These are phyloP conservation scores for grape (Vitis vinifera) DNA, from an alignment of 164 flowering plant species.

Conservation along the genomic window DNA sequence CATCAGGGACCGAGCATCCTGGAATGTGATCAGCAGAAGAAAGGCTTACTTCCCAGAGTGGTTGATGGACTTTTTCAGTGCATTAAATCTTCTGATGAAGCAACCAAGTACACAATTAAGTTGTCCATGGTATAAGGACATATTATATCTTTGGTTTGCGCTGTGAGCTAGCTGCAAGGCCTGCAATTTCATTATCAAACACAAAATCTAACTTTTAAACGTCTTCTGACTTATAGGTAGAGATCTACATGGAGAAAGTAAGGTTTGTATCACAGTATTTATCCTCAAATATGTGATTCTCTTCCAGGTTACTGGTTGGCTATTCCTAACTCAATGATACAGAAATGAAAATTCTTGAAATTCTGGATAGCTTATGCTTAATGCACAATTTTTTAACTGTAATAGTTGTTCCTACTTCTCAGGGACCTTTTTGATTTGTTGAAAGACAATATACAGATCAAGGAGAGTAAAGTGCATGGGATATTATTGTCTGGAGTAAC, in stretches of 20 bases:
- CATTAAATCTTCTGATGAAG: slow-evolving; percentile 35
- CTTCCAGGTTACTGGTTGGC: not conserved
- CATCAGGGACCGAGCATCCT: slow-evolving; percentile 66
- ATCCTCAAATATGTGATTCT: slow-evolving; percentile 2
- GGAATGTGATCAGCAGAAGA: slow-evolving; percentile 46
- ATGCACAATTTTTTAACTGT: not conserved
- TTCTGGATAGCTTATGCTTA: too few species aligned
- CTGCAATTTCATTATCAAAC: not conserved
- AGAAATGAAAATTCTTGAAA: not conserved
- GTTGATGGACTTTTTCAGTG: slow-evolving; percentile 64
- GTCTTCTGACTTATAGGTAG: slow-evolving; percentile 52
- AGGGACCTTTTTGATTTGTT: slow-evolving; percentile 89
- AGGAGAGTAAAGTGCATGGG: slow-evolving; percentile 67
- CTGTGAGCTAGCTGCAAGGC: not conserved
- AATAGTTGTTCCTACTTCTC: slow-evolving; percentile 7
- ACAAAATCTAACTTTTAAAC: slow-evolving; percentile 1
- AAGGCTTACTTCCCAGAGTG: slow-evolving; percentile 79
- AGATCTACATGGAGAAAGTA: slow-evolving; percentile 92
- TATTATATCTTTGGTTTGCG: not conserved
- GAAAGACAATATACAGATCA: slow-evolving; percentile 80
- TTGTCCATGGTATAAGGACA: slow-evolving; percentile 69
- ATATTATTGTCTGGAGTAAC: slow-evolving; percentile 72
- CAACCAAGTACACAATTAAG: slow-evolving; percentile 50
- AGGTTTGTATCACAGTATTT: slow-evolving; percentile 49
- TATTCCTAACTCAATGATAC: not conserved